Evolutionary conservation across 225 moss, liverwort and hornwort species (phyloP), one percentile per base, ranked within the genome.

Genomic region (Polytrichum formosum): DNA sequence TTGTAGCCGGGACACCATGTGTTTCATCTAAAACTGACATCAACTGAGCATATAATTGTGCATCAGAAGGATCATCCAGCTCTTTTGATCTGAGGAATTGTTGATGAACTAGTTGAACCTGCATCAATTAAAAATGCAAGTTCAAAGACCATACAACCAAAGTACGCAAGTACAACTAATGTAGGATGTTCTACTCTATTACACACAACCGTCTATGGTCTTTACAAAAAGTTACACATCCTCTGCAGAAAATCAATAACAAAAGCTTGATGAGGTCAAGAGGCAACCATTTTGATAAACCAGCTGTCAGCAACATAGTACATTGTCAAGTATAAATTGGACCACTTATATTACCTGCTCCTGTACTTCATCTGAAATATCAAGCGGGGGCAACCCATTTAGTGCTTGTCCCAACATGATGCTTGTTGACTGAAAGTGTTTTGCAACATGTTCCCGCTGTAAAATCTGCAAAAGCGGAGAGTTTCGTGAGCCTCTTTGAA

Each of bases 1-100:
- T 61, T 7, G 76, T 69, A 4, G 72, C 60, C 16, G 82, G 76
- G 66, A 59, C 81, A 62, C 73, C 75, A 27, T 56, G 63, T 65
- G 77, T 72, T 46, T 75, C 69, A 21, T 68, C 70, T 46, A 89
- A 60, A 28, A 90, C 58, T 73, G 69, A 69, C 54, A 76, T 64
- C 46, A 95, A 83, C 28, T 81, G 84, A 22, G 68, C 72, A 53
- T 75, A 75, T 46, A 95, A 70, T 61, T 88, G 78, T 21, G 72
- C 71, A 82, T 92, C 91, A 6, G 78, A 54, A 54, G 77, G 80
- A 67, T 90, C 90, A 18, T 84, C 85, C 66, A 78, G 72, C 27
- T 83, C 89, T 73, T 92, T 90, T n/a, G 89, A 87, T 70, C 92
- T 82, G 78, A 81, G 84, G 56, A 92, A 84, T 70, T 95, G 92